Percentiles rank a stretch among this genome's conserved stretches.
Evolutionary conservation across 164 flowering plant species (phyloP).

Genomic region (Amborella trichopoda): DNA sequence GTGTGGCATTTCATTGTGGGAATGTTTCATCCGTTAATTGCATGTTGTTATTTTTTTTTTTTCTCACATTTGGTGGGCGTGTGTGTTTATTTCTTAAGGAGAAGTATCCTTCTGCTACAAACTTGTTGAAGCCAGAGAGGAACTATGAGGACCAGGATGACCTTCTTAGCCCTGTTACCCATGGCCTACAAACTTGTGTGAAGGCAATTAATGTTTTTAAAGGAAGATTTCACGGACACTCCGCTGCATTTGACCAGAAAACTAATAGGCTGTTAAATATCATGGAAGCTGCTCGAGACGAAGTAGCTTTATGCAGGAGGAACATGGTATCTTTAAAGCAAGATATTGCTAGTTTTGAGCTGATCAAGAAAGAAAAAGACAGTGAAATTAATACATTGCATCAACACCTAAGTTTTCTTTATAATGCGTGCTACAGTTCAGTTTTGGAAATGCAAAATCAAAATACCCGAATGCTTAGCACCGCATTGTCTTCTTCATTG

Average conservation of each 20-base stretch:
- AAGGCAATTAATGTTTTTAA: slow-evolving; percentile 25
- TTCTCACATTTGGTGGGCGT: background rate
- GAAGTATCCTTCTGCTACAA: slow-evolving; percentile 14
- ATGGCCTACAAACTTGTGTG: slow-evolving; percentile 28
- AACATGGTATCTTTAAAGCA: slow-evolving; percentile 29
- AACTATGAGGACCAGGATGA: slow-evolving; percentile 23
- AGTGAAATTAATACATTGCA: slow-evolving; percentile 23
- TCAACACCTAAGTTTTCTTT: slow-evolving; percentile 31
- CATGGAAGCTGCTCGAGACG: slow-evolving; percentile 20
- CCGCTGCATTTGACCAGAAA: slow-evolving; percentile 26
- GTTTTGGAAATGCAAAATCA: slow-evolving; percentile 42
- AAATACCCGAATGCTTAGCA: slow-evolving; percentile 25
- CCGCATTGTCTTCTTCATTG: slow-evolving; percentile 17
- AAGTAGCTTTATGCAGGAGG: slow-evolving; percentile 25
- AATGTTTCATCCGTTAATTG: too few species aligned
- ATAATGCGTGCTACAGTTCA: slow-evolving; percentile 50
- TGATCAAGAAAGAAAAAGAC: slow-evolving; percentile 33
- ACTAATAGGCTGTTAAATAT: slow-evolving; percentile 21
- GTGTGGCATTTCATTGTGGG: too few species aligned
- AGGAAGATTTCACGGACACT: slow-evolving; percentile 29
- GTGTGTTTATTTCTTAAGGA: slow-evolving; percentile 25
- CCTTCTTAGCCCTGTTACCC: slow-evolving; percentile 12
- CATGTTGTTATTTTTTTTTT: too few species aligned
- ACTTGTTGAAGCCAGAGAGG: slow-evolving; percentile 17
- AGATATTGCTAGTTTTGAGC: slow-evolving; percentile 22